A percentile compares a stretch with the other conserved stretches of the same genome.
phyloP scores from a whole-genome alignment of 805 yeast genomes.

The Metschnikowia picachoensis region DNA sequence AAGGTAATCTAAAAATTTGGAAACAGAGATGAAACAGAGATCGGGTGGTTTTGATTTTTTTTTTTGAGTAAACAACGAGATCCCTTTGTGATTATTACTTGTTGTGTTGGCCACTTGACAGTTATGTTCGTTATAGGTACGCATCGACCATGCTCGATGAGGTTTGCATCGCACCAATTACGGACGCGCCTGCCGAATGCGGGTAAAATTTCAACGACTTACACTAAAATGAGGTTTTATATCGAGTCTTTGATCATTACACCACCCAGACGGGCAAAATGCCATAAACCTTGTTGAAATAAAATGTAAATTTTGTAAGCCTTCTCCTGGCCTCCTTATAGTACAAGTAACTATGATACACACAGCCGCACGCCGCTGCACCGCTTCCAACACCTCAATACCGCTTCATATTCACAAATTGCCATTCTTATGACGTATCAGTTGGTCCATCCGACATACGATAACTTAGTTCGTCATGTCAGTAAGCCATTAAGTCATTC shows the following conservation, averaged over 20 bases:
- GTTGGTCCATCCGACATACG: not conserved
- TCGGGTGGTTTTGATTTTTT: too few species aligned
- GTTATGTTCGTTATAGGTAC: too few species aligned
- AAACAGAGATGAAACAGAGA: too few species aligned
- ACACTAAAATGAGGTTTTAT: not conserved
- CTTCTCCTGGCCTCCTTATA: conserved; percentile 5
- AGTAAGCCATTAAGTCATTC: not conserved
- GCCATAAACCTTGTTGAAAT: not conserved
- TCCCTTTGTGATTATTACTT: too few species aligned
- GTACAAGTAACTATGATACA: conserved; percentile 18
- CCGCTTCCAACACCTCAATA: not conserved
- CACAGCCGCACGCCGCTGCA: not conserved
- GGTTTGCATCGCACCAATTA: not conserved
- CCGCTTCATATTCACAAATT: too few species aligned
- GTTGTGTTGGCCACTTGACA: too few species aligned
- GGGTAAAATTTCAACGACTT: not conserved
- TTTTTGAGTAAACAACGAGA: too few species aligned
- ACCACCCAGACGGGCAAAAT: not conserved
- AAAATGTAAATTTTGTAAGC: too few species aligned
- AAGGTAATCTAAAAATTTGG: too few species aligned
- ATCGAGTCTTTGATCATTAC: not conserved
- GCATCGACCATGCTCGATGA: not conserved
- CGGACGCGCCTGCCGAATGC: conserved; percentile 4
- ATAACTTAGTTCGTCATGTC: not conserved
- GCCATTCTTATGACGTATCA: too few species aligned